Evolutionary conservation across 2,329 filamentous ascomycete genomes (phyloP).

Genomic region (Acrocalymma vagum): DNA sequence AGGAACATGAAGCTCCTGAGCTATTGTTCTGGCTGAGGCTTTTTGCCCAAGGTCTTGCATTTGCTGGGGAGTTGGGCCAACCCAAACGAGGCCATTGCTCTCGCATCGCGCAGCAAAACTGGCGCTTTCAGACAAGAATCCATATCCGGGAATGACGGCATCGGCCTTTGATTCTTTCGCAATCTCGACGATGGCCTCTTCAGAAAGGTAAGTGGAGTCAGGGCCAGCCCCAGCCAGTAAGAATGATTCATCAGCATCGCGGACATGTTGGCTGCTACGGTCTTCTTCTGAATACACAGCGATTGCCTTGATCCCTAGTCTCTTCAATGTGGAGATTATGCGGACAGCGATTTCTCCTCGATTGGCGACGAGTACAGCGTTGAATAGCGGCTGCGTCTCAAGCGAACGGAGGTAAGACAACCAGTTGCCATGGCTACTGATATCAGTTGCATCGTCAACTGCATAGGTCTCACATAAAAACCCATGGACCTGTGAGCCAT

Average conservation of each 20-base stretch:
- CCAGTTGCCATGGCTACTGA: too few species aligned
- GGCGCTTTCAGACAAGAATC: constrained; percentile 65
- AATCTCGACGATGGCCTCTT: constrained; percentile 33
- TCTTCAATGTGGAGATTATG: too few species aligned
- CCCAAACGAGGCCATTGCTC: constrained; percentile 55
- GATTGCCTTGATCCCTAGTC: too few species aligned
- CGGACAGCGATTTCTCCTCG: too few species aligned
- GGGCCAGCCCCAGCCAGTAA: constrained; percentile 24
- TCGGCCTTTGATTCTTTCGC: constrained; percentile 37
- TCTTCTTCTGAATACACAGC: too few species aligned
- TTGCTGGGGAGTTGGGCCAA: constrained; percentile 64
- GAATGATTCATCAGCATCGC: constrained; percentile 43
- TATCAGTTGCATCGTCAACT: too few species aligned
- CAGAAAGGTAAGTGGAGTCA: constrained; percentile 44
- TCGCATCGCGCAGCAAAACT: constrained; percentile 57
- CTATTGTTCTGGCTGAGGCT: too few species aligned
- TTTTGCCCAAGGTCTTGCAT: constrained; percentile 42
- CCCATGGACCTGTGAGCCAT: too few species aligned
- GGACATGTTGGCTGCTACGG: constrained; percentile 34
- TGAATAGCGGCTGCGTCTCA: too few species aligned
- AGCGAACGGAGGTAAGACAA: too few species aligned
- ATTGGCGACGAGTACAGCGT: too few species aligned
- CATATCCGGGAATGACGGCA: constrained; percentile 64
- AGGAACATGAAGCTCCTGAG: constrained; percentile 57
- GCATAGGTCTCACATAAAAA: too few species aligned